Evolutionary conservation across 2,329 filamentous ascomycete genomes (phyloP), one percentile per base, ranked within the genome.

Genomic region (Pezicula radicicola): DNA sequence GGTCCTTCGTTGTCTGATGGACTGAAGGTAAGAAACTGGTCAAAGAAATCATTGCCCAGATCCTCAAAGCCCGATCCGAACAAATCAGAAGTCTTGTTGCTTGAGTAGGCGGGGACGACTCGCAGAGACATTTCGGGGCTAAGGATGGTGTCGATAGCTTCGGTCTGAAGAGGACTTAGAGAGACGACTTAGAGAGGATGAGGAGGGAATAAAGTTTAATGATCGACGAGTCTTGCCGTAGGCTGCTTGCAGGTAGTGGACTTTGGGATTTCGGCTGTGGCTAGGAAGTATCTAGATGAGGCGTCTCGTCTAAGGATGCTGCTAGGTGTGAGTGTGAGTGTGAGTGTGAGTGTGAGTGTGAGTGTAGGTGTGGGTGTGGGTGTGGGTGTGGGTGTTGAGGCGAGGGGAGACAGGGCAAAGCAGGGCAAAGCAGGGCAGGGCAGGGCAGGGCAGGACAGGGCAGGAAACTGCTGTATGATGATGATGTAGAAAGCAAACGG

Each of bases 11-110:
- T 67, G 50, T 73, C 73, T 59, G 77, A 73, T 51, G 77, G 71
- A 54, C 83, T 80, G 68, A 79, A 76, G 59, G 82, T 76, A 66
- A 84, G 74, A 65, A 81, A 84, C 66, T 84, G 77, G 62, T 83
- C 80, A 72, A 87, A 85, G 68, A 85, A 74, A 66, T 80, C 78
- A 68, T 79, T 78, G 68, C 76, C 77, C 54, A 80, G 73, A 64
- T 83, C 80, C 55, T 76, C 70, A 47, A 69, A 70, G 50, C 63
- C 62, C 58, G 72, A 69, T 54, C 69, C 69, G 59, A 78, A 74
- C 71, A 77, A 77, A 51, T 77, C 75, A 62, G 70, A 67, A 54
- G 72, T 72, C 75, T 78, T 81, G 70, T 77, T 72, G 65, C 69
- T 67, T 58, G 75, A 51, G 46, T 53, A 58, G 6, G 54, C 53